Evolutionary conservation across 2,329 filamentous ascomycete genomes (phyloP).

Genomic region (Alternaria sp.): DNA sequence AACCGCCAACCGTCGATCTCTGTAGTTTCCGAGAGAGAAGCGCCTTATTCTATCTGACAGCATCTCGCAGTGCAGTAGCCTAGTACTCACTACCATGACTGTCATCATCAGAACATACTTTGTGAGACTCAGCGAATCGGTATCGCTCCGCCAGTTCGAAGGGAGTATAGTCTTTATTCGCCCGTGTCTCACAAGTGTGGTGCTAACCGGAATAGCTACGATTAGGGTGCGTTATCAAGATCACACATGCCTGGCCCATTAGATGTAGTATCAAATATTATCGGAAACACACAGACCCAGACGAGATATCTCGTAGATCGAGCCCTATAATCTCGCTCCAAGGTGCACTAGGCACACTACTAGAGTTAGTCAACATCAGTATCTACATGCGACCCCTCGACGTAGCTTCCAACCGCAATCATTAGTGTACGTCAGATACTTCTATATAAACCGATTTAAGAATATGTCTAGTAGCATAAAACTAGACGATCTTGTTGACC

Average conservation of each 20-base stretch:
- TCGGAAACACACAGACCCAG: constrained; percentile 7
- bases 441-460: neutral
- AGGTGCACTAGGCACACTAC: constrained; percentile 1
- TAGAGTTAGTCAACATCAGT: neutral
- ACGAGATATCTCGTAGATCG: neutral
- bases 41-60: neutral
- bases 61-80: neutral
- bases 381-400: neutral
- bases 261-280: neutral
- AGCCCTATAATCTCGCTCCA: constrained; percentile 4
- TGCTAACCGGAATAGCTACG: constrained; percentile 7
- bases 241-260: neutral
- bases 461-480: neutral
- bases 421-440: neutral
- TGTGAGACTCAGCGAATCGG: neutral
- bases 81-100: neutral
- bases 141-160: neutral
- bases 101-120: constrained; percentile 8
- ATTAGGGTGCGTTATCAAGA: neutral
- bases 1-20: neutral
- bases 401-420: neutral
- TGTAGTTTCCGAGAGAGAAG: constrained; percentile 3
- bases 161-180: neutral
- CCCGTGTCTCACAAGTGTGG: neutral
- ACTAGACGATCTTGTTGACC: neutral